Evolutionary conservation across 768 basidiomycete species (phyloP).

Genomic region (Tricholoma flavovirens): DNA sequence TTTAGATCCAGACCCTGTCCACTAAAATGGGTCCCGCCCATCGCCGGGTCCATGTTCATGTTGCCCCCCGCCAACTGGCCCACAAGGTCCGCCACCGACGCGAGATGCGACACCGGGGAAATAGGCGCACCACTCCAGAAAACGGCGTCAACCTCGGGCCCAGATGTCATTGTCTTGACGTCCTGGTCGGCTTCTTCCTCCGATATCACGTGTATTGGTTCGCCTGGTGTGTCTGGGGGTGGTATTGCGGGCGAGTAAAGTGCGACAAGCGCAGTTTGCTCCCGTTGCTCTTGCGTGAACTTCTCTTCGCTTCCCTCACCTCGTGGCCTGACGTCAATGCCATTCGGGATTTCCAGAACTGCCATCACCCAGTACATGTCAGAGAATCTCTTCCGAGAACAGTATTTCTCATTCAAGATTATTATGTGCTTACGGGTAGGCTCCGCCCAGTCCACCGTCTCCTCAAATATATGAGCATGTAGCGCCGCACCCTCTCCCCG

Average conservation of each 20-base stretch:
- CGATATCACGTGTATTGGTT: slow-evolving; percentile 51
- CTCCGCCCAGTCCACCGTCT: slow-evolving; percentile 82
- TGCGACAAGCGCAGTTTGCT: slow-evolving; percentile 70
- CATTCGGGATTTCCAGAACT: slow-evolving; percentile 63
- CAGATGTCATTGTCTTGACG: slow-evolving; percentile 61
- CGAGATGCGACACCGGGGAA: slow-evolving; percentile 22
- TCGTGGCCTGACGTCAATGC: slow-evolving; percentile 47
- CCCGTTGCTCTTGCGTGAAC: slow-evolving; percentile 66
- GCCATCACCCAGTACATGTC: slow-evolving; percentile 14
- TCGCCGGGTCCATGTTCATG: slow-evolving; percentile 30
- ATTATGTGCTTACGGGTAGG: slow-evolving; percentile 60
- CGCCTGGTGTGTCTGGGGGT: slow-evolving; percentile 75
- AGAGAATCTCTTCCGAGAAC: slow-evolving; percentile 14
- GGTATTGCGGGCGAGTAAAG: slow-evolving; percentile 65
- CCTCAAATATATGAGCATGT: slow-evolving; percentile 80
- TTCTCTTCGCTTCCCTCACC: slow-evolving; percentile 70
- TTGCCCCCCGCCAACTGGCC: slow-evolving; percentile 51
- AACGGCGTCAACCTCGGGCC: slow-evolving; percentile 58
- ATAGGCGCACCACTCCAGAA: slow-evolving; percentile 53
- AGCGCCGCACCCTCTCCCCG: slow-evolving; percentile 82
- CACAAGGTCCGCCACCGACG: slow-evolving; percentile 67
- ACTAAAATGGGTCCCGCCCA: slow-evolving; percentile 28
- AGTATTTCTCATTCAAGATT: slow-evolving; percentile 16
- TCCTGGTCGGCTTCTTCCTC: slow-evolving; percentile 69
- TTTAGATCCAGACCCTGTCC: slow-evolving; percentile 29